Conservation (phyloP, 2,329 filamentous ascomycete species). For the Diaporthe vexans region DNA sequence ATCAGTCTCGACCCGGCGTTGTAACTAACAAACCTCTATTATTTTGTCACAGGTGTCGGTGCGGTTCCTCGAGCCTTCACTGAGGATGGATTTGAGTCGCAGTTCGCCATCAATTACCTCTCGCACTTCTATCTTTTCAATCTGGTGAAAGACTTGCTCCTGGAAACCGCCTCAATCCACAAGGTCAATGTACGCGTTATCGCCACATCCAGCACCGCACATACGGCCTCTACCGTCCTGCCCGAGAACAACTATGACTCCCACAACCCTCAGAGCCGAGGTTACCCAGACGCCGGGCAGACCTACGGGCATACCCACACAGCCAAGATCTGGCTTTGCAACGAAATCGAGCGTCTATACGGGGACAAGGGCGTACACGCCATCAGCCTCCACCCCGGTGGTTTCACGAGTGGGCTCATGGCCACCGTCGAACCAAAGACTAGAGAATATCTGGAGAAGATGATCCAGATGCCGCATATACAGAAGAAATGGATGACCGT, state of each 20-base stretch:
- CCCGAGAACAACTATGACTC: neutral
- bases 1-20: neutral
- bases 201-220: slow-evolving; percentile 5
- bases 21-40: neutral
- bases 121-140: slow-evolving; percentile 55
- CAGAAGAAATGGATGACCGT: slow-evolving; percentile 46
- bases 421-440: slow-evolving; percentile 42
- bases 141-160: slow-evolving; percentile 51
- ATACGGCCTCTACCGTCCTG: neutral
- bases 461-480: slow-evolving; percentile 5
- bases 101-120: slow-evolving; percentile 45
- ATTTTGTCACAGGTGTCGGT: slow-evolving; percentile 30
- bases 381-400: slow-evolving; percentile 58
- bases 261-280: neutral
- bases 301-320: slow-evolving; percentile 60
- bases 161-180: neutral
- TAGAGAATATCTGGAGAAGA: slow-evolving; percentile 42
- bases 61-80: slow-evolving; percentile 30
- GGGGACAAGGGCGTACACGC: slow-evolving; percentile 55
- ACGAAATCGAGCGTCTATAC: slow-evolving; percentile 60
- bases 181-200: neutral
- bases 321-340: slow-evolving; percentile 61
- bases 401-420: slow-evolving; percentile 46
- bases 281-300: slow-evolving; percentile 1
- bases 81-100: slow-evolving; percentile 42